Conservation (phyloP, 2,329 filamentous ascomycete genomes). For the Calonectria henricotiae region DNA sequence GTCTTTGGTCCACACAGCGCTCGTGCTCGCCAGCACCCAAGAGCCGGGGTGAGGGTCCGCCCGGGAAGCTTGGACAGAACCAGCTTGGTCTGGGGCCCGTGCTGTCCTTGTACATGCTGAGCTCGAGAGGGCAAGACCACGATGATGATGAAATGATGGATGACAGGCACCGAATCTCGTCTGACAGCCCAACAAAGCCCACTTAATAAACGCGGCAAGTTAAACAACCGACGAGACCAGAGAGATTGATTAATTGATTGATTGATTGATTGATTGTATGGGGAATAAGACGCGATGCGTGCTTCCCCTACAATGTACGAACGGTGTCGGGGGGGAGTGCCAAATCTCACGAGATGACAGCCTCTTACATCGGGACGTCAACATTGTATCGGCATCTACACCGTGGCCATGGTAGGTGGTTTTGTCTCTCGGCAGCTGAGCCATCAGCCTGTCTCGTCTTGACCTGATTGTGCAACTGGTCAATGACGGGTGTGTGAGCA, state of each 20-base stretch:
- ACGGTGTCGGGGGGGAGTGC: background rate
- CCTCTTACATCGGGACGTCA: background rate
- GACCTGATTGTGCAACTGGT: background rate
- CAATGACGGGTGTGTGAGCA: background rate
- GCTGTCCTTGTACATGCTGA: constrained; percentile 33
- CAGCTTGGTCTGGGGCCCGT: constrained; percentile 39
- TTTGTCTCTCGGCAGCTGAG: background rate
- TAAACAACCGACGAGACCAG: background rate
- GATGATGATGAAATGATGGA: constrained; percentile 35
- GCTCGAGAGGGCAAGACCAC: constrained; percentile 32
- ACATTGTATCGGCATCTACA: background rate
- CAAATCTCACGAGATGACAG: background rate
- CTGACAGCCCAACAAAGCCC: constrained; percentile 25
- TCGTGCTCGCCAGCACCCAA: constrained; percentile 40
- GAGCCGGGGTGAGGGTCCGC: constrained; percentile 48
- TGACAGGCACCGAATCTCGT: constrained; percentile 29
- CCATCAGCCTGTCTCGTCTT: constrained; percentile 1
- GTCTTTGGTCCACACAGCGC: constrained; percentile 44
- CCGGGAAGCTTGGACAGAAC: constrained; percentile 49
- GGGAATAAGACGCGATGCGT: background rate
- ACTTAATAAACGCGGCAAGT: constrained; percentile 35
- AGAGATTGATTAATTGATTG: background rate
- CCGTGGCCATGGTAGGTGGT: background rate
- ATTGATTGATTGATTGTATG: background rate
- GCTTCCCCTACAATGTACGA: background rate